These are phyloP conservation scores for Vanrija pseudolonga DNA, from an alignment of 1,284 basidiomycete genomes.

Conservation along the genomic window DNA sequence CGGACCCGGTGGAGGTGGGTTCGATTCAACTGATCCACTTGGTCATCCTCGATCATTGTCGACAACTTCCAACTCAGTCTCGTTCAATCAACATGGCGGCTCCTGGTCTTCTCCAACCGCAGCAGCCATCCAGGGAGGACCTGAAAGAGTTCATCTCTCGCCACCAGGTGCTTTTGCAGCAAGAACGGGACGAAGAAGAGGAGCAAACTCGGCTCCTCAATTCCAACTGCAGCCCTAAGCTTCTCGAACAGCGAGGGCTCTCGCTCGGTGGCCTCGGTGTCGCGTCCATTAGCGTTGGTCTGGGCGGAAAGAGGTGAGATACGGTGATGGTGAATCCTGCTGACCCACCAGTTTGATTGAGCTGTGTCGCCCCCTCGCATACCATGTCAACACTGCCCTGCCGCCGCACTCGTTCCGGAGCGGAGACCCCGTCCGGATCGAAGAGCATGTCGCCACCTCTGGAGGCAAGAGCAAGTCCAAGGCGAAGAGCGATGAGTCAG, in stretches of 20 bases:
- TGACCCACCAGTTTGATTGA: constrained; percentile 65
- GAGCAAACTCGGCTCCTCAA: constrained; percentile 74
- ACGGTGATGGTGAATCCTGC: background rate
- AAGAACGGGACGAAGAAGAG: constrained; percentile 77
- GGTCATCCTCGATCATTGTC: background rate
- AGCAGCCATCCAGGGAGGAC: constrained; percentile 23
- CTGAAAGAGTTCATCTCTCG: constrained; percentile 65
- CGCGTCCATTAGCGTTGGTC: constrained; percentile 66
- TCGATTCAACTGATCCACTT: background rate
- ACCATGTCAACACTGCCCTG: constrained; percentile 66
- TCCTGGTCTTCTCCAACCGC: constrained; percentile 15
- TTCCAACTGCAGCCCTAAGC: constrained; percentile 74
- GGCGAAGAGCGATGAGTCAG: constrained; percentile 44
- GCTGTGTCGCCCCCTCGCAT: constrained; percentile 75
- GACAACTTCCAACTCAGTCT: no score
- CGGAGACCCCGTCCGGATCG: constrained; percentile 78
- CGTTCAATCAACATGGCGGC: background rate
- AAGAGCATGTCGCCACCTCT: constrained; percentile 58
- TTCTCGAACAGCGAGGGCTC: constrained; percentile 82
- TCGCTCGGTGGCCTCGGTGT: constrained; percentile 71
- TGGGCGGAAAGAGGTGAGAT: constrained; percentile 83
- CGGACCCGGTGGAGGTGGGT: background rate
- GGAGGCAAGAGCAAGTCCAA: constrained; percentile 56
- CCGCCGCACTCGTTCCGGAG: constrained; percentile 80
- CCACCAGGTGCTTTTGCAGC: constrained; percentile 64